Evolutionary conservation across 306 rosid species (phyloP).

Genomic region (Pachyrhizus erosus): DNA sequence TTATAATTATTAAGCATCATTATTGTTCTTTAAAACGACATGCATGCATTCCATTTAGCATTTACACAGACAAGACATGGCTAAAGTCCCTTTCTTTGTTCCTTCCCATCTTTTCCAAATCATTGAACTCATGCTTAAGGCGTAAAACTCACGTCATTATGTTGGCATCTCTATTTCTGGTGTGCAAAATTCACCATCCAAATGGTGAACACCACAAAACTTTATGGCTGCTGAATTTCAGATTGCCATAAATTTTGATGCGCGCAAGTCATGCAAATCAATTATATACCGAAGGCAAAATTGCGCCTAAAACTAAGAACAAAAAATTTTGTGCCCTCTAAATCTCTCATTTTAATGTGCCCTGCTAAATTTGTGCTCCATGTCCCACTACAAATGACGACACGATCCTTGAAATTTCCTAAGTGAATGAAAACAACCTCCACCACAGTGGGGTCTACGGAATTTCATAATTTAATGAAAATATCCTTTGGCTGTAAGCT

Average conservation of each 20-base stretch:
- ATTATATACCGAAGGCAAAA: background rate
- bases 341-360: background rate
- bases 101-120: background rate
- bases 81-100: background rate
- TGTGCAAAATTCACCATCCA: background rate
- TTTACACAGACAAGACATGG: background rate
- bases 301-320: slow-evolving; percentile 8
- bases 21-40: background rate
- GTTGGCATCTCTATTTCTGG: background rate
- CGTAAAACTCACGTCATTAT: background rate
- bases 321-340: background rate
- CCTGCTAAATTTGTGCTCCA: slow-evolving; percentile 29
- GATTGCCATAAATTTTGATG: background rate
- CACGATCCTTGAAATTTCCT: slow-evolving; percentile 43
- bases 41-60: background rate
- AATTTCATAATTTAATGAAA: slow-evolving; percentile 19
- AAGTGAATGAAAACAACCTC: slow-evolving; percentile 32
- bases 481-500: slow-evolving; percentile 33
- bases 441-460: slow-evolving; percentile 45
- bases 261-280: slow-evolving; percentile 28
- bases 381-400: background rate
- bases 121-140: background rate
- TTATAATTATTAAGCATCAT: background rate
- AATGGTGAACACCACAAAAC: background rate
- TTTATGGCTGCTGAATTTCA: background rate